Evolutionary conservation across 352 stramenopile genomes (phyloP).

Genomic region (Elongisporangium senticosum): DNA sequence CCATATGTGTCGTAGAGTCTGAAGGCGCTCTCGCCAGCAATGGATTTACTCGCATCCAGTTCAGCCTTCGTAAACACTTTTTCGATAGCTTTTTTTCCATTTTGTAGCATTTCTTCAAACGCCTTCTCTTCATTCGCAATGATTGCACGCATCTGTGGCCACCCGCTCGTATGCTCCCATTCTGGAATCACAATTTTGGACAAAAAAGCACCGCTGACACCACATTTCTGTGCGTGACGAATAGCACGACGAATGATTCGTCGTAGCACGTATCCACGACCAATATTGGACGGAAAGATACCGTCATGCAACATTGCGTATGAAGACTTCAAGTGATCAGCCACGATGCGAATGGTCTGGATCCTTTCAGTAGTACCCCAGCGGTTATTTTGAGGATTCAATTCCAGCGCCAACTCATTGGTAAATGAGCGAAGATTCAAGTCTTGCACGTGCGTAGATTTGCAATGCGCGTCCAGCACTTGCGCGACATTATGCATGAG

Average conservation of each 20-base stretch:
- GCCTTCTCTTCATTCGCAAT: slow-evolving; percentile 65
- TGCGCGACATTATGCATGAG: slow-evolving; percentile 54
- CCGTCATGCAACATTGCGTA: slow-evolving; percentile 94
- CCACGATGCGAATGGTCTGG: slow-evolving; percentile 84
- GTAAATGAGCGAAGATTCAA: slow-evolving; percentile 17
- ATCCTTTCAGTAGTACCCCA: slow-evolving; percentile 55
- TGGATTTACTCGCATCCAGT: slow-evolving; percentile 5
- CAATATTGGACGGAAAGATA: slow-evolving; percentile 94
- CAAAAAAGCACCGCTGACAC: slow-evolving; percentile 46
- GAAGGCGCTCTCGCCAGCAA: slow-evolving; percentile 58
- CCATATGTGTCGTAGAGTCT: slow-evolving; percentile 72
- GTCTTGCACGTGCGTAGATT: background rate
- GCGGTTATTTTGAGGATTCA: slow-evolving; percentile 27
- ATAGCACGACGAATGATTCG: slow-evolving; percentile 91
- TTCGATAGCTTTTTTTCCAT: slow-evolving; percentile 54
- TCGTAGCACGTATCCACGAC: slow-evolving; percentile 94
- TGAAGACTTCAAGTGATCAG: slow-evolving; percentile 94
- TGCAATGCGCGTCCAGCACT: slow-evolving; percentile 37
- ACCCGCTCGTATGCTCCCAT: slow-evolving; percentile 26
- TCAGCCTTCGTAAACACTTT: slow-evolving; percentile 36
- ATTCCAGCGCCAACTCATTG: slow-evolving; percentile 32
- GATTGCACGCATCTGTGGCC: slow-evolving; percentile 60
- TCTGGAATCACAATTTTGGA: slow-evolving; percentile 43
- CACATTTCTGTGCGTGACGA: slow-evolving; percentile 56
- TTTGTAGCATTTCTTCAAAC: slow-evolving; percentile 67